Evolutionary conservation across 2,329 filamentous ascomycete genomes (phyloP).

Genomic region (Sporothrix brasiliensis): DNA sequence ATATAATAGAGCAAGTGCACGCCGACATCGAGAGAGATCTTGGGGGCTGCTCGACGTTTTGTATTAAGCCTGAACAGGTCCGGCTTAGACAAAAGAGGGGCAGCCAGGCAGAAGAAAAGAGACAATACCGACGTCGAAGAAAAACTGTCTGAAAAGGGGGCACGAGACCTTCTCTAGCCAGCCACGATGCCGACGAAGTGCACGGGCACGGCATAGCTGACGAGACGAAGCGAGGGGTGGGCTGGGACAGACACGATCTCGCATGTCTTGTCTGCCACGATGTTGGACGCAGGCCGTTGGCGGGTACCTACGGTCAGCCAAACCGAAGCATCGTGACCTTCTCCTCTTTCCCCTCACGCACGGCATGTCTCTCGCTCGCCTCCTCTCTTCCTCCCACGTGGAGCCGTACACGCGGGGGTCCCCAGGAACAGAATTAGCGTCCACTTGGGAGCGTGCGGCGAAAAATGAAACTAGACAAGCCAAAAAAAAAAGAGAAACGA

Average conservation of each 20-base stretch:
- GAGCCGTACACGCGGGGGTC: conserved; percentile 20
- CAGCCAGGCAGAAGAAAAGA: background rate
- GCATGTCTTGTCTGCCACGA: background rate
- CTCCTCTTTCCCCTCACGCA: conserved; percentile 18
- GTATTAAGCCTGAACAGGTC: background rate
- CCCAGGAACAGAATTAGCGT: background rate
- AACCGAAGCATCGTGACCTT: conserved; percentile 15
- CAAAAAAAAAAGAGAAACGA: background rate
- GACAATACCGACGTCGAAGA: background rate
- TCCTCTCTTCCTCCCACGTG: conserved; percentile 27
- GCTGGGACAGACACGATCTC: background rate
- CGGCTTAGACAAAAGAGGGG: conserved; percentile 6
- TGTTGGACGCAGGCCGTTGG: background rate
- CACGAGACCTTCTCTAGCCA: conserved; percentile 11
- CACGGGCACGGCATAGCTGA: conserved; percentile 9
- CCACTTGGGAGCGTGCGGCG: conserved; percentile 21
- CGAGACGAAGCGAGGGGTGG: conserved; percentile 15
- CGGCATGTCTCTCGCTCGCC: background rate
- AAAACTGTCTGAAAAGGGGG: background rate
- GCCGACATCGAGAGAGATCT: background rate
- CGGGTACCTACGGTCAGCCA: background rate
- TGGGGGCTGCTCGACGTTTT: background rate
- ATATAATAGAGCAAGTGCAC: background rate
- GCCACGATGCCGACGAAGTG: background rate
- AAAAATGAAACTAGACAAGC: background rate